Conservation (phyloP, 2,329 filamentous ascomycete genomes). For the Cladophialophora chaetospira region DNA sequence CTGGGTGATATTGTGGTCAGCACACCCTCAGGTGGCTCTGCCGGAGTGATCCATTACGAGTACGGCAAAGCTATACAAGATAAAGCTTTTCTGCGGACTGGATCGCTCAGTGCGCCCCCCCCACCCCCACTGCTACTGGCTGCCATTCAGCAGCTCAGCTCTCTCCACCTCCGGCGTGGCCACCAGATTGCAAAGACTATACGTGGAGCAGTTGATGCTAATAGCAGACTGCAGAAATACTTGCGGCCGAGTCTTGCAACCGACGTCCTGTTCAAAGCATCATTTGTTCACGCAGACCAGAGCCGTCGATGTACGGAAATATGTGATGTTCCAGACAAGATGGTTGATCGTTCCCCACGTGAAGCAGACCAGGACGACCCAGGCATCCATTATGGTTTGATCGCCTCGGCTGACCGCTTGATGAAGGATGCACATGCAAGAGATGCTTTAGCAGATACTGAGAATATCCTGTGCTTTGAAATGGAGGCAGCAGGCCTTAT, state of each 20-base stretch:
- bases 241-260: background rate
- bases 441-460: conserved; percentile 15
- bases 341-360: too few species aligned
- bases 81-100: conserved; percentile 31
- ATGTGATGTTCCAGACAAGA: too few species aligned
- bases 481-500: conserved; percentile 38
- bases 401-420: conserved; percentile 31
- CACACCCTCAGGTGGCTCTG: conserved; percentile 19
- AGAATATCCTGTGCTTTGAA: conserved; percentile 35
- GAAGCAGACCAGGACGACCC: conserved; percentile 3
- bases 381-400: conserved; percentile 31
- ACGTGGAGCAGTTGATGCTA: background rate
- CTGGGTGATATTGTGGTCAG: conserved; percentile 35
- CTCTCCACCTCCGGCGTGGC: conserved; percentile 20
- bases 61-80: conserved; percentile 32
- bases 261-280: background rate
- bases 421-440: conserved; percentile 25
- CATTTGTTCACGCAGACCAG: too few species aligned
- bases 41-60: conserved; percentile 39
- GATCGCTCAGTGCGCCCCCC: conserved; percentile 27
- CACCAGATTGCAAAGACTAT: background rate
- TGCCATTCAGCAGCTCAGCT: conserved; percentile 27
- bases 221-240: background rate
- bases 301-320: background rate
- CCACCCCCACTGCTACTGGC: conserved; percentile 31